Evolutionary conservation across 495 filamentous ascomycete species (phyloP), one percentile per base, ranked within the genome.

Genomic region (Extremus antarcticus): DNA sequence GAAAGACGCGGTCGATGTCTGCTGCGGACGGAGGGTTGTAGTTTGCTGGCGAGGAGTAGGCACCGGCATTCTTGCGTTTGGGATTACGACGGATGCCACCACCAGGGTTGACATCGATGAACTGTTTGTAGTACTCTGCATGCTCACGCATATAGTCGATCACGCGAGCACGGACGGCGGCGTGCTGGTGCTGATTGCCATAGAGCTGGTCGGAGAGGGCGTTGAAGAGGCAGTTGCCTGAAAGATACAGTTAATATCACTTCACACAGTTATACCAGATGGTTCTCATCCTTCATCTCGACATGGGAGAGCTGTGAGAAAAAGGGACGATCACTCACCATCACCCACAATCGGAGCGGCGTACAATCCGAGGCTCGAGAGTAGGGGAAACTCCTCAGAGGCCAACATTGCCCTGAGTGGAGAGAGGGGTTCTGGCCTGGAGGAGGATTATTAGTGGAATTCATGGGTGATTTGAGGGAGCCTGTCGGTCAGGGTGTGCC

Each of bases 191-290:
- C 62, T 84, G 82, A 58, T 79, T 68, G 38, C 82, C 85, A 60
- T 81, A 84, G 47, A 88, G 63, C 73, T 88, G 86, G 63, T 89
- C 86, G 51, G 82, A 85, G 29, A 88, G 73, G 43, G 86, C 84
- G 66, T 87, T 83, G 66, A 88, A 89, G 25, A 88, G 77, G 66
- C 85, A 89, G 68, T 88, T 85, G 38, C 83, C 83, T n/a, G 41
- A 32, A 22, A 24, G 2, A 19, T 2, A 20, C 22, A 41, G 53
- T 56, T 41, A 66, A 60, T 25, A 54, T 22, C 35, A n/a, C n/a
- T n/a, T 16, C 2, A 17, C 16, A 53, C 16, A 11, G 2, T 15
- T 2, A 21, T 24, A n/a, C 50, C 32, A 53, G 11, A 43, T 25
- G 23, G 50, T 3, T n/a, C n/a, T n/a, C n/a, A n/a, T n/a, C n/a